phyloP scores from a whole-genome alignment of 352 stramenopile species.

The Phytophthora macrochlamydospora region DNA sequence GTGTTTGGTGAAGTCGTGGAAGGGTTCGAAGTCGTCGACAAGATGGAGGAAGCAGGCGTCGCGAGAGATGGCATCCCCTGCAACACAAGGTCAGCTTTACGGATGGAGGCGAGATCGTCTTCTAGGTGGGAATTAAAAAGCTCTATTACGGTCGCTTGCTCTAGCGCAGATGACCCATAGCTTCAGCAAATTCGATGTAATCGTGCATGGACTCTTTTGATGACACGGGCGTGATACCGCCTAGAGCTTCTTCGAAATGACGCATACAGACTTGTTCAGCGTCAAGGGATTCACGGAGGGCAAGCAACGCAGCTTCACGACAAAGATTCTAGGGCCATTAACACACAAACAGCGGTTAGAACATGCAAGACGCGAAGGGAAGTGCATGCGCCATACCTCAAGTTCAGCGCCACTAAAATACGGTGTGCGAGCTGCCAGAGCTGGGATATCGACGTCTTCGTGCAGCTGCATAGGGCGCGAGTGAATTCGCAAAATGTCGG shows the following conservation, averaged over 20 bases:
- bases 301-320: constrained; percentile 77
- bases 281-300: constrained; percentile 74
- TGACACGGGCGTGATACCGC: constrained; percentile 57
- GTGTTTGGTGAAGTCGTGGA: constrained; percentile 89
- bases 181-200: constrained; percentile 67
- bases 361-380: not conserved
- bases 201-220: constrained; percentile 52
- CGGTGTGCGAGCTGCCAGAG: constrained; percentile 54
- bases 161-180: constrained; percentile 62
- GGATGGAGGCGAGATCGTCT: constrained; percentile 76
- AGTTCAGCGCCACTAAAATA: constrained; percentile 89
- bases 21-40: constrained; percentile 82
- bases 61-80: constrained; percentile 64
- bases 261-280: constrained; percentile 53
- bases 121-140: constrained; percentile 16
- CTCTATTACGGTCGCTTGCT: not conserved
- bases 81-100: constrained; percentile 79
- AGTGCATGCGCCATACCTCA: constrained; percentile 51
- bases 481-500: constrained; percentile 83
- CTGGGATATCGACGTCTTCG: constrained; percentile 63
- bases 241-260: constrained; percentile 66
- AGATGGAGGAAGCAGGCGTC: constrained; percentile 78
- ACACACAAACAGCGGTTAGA: constrained; percentile 15
- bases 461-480: constrained; percentile 64
- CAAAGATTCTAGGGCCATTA: constrained; percentile 73